A percentile compares a stretch with the other conserved stretches of the same genome.
These are phyloP conservation scores for Russula lepida DNA, from an alignment of 768 basidiomycete genomes.

Conservation along the genomic window DNA sequence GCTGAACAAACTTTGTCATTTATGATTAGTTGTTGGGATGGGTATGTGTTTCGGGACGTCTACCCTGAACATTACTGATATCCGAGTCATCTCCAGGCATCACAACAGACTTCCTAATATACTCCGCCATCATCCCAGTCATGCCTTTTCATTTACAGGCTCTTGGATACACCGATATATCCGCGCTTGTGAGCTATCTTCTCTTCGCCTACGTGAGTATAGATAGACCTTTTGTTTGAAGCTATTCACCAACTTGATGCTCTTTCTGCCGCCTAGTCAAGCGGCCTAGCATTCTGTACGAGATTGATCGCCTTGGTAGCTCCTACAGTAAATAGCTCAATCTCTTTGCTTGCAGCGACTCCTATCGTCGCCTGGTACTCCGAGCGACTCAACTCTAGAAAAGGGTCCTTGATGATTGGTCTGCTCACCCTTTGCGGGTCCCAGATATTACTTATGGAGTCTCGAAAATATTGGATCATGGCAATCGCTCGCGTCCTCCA, in stretches of 20 bases:
- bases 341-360: slow-evolving; percentile 25
- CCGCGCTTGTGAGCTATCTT: slow-evolving; percentile 32
- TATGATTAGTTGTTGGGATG: slow-evolving; percentile 37
- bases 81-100: slow-evolving; percentile 23
- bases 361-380: slow-evolving; percentile 31
- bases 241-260: not conserved
- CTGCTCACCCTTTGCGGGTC: slow-evolving; percentile 30
- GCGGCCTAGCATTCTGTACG: slow-evolving; percentile 28
- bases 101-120: slow-evolving; percentile 31
- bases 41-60: slow-evolving; percentile 15
- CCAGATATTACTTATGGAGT: slow-evolving; percentile 35
- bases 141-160: slow-evolving; percentile 32
- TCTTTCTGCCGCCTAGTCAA: slow-evolving; percentile 23
- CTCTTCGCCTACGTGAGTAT: slow-evolving; percentile 34
- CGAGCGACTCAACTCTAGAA: slow-evolving; percentile 29
- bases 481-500: slow-evolving; percentile 32
- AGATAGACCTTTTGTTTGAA: not conserved
- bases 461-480: slow-evolving; percentile 33
- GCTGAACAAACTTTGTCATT: not conserved
- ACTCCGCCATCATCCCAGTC: slow-evolving; percentile 34
- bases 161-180: slow-evolving; percentile 30
- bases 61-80: slow-evolving; percentile 24
- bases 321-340: not conserved
- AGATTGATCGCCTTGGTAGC: not conserved
- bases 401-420: slow-evolving; percentile 27